Evolutionary conservation across 1,139 yeast genomes (phyloP).

Genomic region (Debaryomyces nepalensis): DNA sequence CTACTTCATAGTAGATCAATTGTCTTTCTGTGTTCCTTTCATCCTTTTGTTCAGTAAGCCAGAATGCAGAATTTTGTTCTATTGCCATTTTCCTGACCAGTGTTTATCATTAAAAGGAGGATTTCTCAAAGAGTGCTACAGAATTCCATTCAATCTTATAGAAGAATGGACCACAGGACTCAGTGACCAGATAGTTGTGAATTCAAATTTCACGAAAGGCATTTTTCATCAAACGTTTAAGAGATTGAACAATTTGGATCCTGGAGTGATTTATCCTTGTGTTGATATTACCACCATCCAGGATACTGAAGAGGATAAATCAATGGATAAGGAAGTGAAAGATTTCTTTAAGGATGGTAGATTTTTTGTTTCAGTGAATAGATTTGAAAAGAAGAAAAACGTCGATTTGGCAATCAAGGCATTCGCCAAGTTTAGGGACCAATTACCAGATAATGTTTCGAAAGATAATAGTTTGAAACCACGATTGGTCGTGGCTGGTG

Average conservation of each 20-base stretch:
- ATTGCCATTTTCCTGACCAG: conserved; percentile 97
- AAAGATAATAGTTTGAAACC: conserved; percentile 20
- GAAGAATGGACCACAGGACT: conserved; percentile 82
- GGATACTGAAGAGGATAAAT: conserved; percentile 20
- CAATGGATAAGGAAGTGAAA: conserved; percentile 30
- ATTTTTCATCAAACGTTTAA: conserved; percentile 70
- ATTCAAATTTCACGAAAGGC: conserved; percentile 78
- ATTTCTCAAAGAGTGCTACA: conserved; percentile 62
- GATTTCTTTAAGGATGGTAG: conserved; percentile 38
- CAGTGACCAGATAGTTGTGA: conserved; percentile 83
- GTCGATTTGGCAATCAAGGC: conserved; percentile 76
- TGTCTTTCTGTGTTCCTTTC: conserved; percentile 83
- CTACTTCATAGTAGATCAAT: conserved; percentile 82
- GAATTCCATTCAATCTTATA: conserved; percentile 78
- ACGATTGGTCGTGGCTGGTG: conserved; percentile 83
- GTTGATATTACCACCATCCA: conserved; percentile 50
- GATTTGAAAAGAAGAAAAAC: conserved; percentile 88
- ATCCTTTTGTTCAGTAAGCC: conserved; percentile 54
- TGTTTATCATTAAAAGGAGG: conserved; percentile 66
- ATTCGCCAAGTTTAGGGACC: conserved; percentile 47
- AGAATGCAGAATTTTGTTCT: conserved; percentile 63
- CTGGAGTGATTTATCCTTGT: conserved; percentile 89
- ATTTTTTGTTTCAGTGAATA: conserved; percentile 74
- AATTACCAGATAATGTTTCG: conserved; percentile 12
- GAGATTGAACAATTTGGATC: conserved; percentile 44